Base-by-base conservation (phyloP, 306 rosid genomes). In the Luffa aegyptiaca region DNA sequence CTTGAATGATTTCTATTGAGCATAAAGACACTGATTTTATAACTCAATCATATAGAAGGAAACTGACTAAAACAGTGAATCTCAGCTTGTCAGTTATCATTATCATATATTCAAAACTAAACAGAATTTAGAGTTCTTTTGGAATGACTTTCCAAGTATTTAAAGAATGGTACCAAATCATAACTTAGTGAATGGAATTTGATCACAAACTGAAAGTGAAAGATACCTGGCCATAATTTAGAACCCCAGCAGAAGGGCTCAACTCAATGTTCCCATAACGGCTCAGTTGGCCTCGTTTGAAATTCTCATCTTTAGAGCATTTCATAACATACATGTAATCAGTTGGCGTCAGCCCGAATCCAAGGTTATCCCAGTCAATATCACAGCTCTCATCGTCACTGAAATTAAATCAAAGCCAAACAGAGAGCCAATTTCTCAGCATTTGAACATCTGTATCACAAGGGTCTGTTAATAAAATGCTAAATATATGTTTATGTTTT, bases 221-320 rank as follows among this genome's bases (percentile, higher is more conserved):
- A 37, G 51, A 10, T 18, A 95, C 97, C 88, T 95, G 99, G 0
- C 96, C 99, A 75, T 95, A 95, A 75, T 95, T 95, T 12, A 95
- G 79, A 82, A 95, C 96, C 6, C 87, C 99, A 0, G 99, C 93
- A 1, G 99, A 83, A 5, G 99, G 99, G 83, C 93, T 91, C 0
- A 93, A 72, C 77, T 90, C 87, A 79, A 95, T 86, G 83, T 89
- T 88, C 2, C 93, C 97, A 65, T 86, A 95, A 55, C 77, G 86
- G 80, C 21, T 80, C 13, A 95, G 85, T 11, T 85, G 89, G 20
- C 97, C 97, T 44, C 82, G 72, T 76, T 75, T 79, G 65, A 91
- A 95, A 61, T n/a, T 76, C 17, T 80, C 90, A 18, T 85, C 90
- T 36, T 44, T 70, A 6, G 77, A 2, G 20, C 92, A 85, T 84